Evolutionary conservation across 352 stramenopile genomes (phyloP).

Genomic region (Globisporangium canariense): DNA sequence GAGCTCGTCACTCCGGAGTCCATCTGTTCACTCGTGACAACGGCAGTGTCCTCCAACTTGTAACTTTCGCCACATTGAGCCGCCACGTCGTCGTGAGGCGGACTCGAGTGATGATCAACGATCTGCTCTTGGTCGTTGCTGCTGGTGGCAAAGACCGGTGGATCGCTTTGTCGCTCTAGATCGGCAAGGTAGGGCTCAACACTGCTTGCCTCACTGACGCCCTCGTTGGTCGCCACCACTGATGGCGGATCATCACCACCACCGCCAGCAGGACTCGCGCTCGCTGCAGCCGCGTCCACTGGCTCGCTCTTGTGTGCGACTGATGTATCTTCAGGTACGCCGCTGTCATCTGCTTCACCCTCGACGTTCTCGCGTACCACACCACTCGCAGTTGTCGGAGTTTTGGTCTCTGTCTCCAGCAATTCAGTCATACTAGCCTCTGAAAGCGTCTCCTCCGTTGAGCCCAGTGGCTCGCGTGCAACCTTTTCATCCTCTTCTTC

Average conservation of each 20-base stretch:
- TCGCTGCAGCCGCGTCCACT: not conserved
- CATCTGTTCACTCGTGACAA: not conserved
- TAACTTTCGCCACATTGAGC: not conserved
- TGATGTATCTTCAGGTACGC: not conserved
- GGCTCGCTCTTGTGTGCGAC: not conserved
- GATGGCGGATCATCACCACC: not conserved
- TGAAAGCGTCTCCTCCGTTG: not conserved
- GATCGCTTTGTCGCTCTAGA: not conserved
- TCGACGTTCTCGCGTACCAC: not conserved
- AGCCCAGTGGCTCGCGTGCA: not conserved
- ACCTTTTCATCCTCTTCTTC: not conserved
- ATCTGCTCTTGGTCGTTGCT: not conserved
- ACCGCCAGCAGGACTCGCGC: not conserved
- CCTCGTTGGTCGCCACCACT: too few species aligned
- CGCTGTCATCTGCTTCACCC: not conserved
- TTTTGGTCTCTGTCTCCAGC: not conserved
- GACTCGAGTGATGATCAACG: not conserved
- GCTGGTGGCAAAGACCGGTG: not conserved
- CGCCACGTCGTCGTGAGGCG: not conserved
- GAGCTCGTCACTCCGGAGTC: not conserved
- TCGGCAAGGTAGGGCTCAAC: too few species aligned
- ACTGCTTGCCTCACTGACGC: too few species aligned
- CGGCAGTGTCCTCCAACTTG: not conserved
- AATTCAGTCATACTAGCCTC: not conserved
- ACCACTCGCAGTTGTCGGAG: not conserved